A percentile compares a stretch with the other conserved stretches of the same genome.
These are phyloP conservation scores for Thalassiosira profunda DNA, from an alignment of 108 stramenopile genomes.

Conservation along the genomic window DNA sequence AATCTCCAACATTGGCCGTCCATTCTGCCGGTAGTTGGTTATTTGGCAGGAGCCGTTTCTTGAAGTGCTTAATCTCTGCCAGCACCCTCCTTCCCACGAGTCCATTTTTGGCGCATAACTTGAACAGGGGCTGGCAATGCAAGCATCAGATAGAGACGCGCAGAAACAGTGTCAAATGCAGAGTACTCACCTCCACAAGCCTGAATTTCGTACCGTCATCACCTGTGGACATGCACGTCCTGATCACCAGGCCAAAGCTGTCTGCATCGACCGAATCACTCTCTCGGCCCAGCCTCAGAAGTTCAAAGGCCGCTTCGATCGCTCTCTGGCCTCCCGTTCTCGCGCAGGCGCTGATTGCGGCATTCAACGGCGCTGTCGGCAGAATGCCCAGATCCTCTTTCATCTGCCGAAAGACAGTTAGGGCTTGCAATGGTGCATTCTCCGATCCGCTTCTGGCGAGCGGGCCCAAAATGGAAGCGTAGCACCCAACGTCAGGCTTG, in stretches of 20 bases:
- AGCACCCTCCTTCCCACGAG: slow-evolving; percentile 36
- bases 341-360: slow-evolving; percentile 41
- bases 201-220: slow-evolving; percentile 32
- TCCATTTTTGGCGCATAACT: slow-evolving; percentile 38
- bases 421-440: slow-evolving; percentile 23
- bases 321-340: slow-evolving; percentile 27
- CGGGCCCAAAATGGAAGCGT: slow-evolving; percentile 24
- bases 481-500: slow-evolving; percentile 35
- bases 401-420: slow-evolving; percentile 16
- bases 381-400: slow-evolving; percentile 18
- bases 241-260: slow-evolving; percentile 39
- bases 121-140: slow-evolving; percentile 28
- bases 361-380: slow-evolving; percentile 22
- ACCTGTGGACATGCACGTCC: slow-evolving; percentile 34
- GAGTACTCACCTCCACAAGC: too few species aligned
- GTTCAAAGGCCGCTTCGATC: slow-evolving; percentile 19
- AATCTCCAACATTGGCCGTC: slow-evolving; percentile 25
- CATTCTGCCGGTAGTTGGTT: slow-evolving; percentile 14
- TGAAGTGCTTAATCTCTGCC: slow-evolving; percentile 28
- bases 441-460: slow-evolving; percentile 14
- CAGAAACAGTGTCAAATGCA: too few species aligned
- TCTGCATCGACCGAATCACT: slow-evolving; percentile 9
- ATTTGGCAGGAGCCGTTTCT: slow-evolving; percentile 2
- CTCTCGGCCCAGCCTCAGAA: slow-evolving; percentile 19
- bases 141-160: too few species aligned